Evolutionary conservation across 2,329 filamentous ascomycete genomes (phyloP), one percentile per base, ranked within the genome.

Genomic region (Calonectria montana): DNA sequence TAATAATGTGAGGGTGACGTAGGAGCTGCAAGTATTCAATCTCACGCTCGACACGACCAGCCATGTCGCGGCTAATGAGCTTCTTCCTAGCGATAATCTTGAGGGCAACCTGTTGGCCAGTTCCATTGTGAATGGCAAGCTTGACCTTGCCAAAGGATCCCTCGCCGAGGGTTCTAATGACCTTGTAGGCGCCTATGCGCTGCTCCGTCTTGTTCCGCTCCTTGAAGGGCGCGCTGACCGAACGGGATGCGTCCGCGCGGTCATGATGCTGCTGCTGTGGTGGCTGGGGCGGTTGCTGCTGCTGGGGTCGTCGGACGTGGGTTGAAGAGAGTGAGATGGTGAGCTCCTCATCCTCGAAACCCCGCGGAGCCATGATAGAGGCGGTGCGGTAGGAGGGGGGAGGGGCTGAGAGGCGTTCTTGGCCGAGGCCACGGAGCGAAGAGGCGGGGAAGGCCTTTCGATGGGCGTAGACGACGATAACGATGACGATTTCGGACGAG

Each of bases 141-240:
- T 98, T 98, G 83, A 99, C 97, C 87, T 99, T 99, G 79, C 97
- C 97, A 83, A 99, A 99, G 3, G 96, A 98, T 57, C 97, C 97
- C 86, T 99, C 97, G 69, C 97, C 97, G 16, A 99, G 89, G 18
- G 96, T 98, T 82, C 92, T 93, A 78, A 98, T 89, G 69, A 98
- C 93, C 79, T 94, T 94, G 87, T 99, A 99, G 84, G 96, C 94
- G 76, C 95, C 95, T 80, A 98, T 92, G 76, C 96, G 92, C 86
- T 96, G 94, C 86, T 94, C 94, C 75, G 92, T 90, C 86, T 90
- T 92, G 86, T 83, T 82, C 81, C 86, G 87, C 70, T 89, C 82
- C 72, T 83, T 81, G 69, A 81, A 78, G 61, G 78, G 80, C 68
- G 80, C 78, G 65, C 79, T 84, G 78, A 78, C 81, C 76, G 80